Percentiles rank a stretch among this genome's conserved stretches.
phyloP scores from a whole-genome alignment of 495 filamentous ascomycete genomes.

The Neurospora intermedia region DNA sequence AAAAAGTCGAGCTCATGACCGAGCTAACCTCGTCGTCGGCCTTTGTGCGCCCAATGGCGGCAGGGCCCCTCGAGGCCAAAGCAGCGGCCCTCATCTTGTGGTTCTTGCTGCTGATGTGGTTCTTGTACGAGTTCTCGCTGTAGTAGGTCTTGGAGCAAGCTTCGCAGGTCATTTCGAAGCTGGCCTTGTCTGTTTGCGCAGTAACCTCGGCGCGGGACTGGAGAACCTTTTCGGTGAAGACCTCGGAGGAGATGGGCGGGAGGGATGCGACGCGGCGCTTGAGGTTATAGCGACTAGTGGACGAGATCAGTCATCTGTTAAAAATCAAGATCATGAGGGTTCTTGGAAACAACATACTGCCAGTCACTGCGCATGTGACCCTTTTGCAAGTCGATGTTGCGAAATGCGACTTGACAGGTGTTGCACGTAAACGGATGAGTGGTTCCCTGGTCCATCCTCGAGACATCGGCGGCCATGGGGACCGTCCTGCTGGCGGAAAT shows the following conservation, averaged over 20 bases:
- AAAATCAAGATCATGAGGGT: not conserved
- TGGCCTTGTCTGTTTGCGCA: conserved; percentile 77
- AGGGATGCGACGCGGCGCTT: conserved; percentile 89
- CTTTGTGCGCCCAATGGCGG: conserved; percentile 5
- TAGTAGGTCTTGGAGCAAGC: conserved; percentile 88
- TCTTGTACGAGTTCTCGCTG: conserved; percentile 89
- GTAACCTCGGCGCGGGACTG: conserved; percentile 75
- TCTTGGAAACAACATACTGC: conserved; percentile 59
- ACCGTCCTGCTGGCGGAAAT: conserved; percentile 33
- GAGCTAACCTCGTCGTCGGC: conserved; percentile 67
- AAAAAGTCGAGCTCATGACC: conserved; percentile 83
- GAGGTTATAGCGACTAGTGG: conserved; percentile 82
- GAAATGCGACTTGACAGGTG: conserved; percentile 92
- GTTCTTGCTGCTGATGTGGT: conserved; percentile 86
- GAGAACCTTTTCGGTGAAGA: conserved; percentile 95
- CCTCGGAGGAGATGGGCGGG: conserved; percentile 82
- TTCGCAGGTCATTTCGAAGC: conserved; percentile 73
- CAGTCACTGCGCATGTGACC: conserved; percentile 95
- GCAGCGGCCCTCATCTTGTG: conserved; percentile 59
- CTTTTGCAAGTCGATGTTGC: conserved; percentile 84
- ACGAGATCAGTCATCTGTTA: conserved; percentile 3
- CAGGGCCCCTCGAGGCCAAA: conserved; percentile 14
- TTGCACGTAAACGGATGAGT: conserved; percentile 95
- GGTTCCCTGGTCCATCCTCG: conserved; percentile 27
- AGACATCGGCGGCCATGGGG: conserved; percentile 16